A percentile compares a stretch with the other conserved stretches of the same genome.
These are phyloP conservation scores for Calonectria montana DNA, from an alignment of 2,329 filamentous ascomycete genomes.

Conservation along the genomic window DNA sequence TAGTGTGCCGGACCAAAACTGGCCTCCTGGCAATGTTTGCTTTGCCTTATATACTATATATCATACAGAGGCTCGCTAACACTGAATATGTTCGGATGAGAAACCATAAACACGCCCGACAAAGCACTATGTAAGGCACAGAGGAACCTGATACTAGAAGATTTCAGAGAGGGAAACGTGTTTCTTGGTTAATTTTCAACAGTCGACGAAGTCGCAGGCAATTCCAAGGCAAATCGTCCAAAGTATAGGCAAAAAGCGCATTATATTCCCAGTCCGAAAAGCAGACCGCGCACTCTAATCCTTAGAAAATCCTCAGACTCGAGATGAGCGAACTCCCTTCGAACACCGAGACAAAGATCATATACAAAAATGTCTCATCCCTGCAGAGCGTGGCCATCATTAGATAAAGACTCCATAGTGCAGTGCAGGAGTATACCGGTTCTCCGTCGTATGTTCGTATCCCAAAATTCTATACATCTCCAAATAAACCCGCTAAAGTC, in stretches of 20 bases:
- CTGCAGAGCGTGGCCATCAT: conserved; percentile 47
- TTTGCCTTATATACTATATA: conserved; percentile 38
- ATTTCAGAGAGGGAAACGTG: conserved; percentile 38
- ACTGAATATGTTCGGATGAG: conserved; percentile 41
- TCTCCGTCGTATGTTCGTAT: conserved; percentile 52
- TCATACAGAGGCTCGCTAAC: conserved; percentile 42
- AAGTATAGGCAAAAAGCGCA: conserved; percentile 43
- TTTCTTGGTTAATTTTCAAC: conserved; percentile 30
- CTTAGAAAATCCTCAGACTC: conserved; percentile 15
- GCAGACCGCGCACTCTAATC: conserved; percentile 41
- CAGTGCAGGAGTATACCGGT: conserved; percentile 44
- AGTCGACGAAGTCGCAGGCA: conserved; percentile 34
- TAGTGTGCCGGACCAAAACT: conserved; percentile 53
- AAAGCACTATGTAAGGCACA: conserved; percentile 15
- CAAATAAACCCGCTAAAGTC: conserved; percentile 30
- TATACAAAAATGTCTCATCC: conserved; percentile 44
- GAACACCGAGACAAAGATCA: conserved; percentile 43
- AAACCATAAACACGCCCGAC: conserved; percentile 54
- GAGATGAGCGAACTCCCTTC: conserved; percentile 37
- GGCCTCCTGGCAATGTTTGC: conserved; percentile 50
- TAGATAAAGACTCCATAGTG: conserved; percentile 46
- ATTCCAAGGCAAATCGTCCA: conserved; percentile 41
- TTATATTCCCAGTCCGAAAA: conserved; percentile 47
- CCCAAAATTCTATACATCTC: conserved; percentile 50
- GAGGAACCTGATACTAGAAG: conserved; percentile 18